phyloP scores from a whole-genome alignment of 352 stramenopile species.

The Globisporangium splendens region DNA sequence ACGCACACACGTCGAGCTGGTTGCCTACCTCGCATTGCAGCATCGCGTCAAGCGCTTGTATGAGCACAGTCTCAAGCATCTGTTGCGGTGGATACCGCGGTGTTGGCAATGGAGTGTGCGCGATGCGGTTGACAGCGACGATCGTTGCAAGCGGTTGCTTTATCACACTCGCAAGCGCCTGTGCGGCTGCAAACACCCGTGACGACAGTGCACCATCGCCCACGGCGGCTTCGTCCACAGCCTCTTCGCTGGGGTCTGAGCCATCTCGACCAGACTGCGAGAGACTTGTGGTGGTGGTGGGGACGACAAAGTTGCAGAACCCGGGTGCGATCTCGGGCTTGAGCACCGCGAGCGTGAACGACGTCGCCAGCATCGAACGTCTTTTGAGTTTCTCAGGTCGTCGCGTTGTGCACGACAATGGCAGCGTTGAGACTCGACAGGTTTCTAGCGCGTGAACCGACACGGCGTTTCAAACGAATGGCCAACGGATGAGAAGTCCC shows the following conservation, averaged over 20 bases:
- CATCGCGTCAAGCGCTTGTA: conserved; percentile 35
- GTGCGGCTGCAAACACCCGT: not conserved
- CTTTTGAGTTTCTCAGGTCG: too few species aligned
- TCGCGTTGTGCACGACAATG: not conserved
- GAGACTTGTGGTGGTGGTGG: not conserved
- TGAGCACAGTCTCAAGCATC: conserved; percentile 33
- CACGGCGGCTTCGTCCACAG: not conserved
- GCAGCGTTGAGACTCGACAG: conserved; percentile 13
- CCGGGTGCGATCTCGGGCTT: conserved; percentile 62
- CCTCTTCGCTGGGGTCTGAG: conserved; percentile 1
- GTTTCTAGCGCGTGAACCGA: conserved; percentile 8
- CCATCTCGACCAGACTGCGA: not conserved
- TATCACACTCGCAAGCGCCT: not conserved
- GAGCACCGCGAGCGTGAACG: conserved; percentile 48
- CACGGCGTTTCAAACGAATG: too few species aligned
- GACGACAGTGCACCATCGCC: conserved; percentile 7
- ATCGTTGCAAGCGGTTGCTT: not conserved
- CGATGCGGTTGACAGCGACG: not conserved
- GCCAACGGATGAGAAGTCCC: too few species aligned
- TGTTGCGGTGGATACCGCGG: conserved; percentile 3
- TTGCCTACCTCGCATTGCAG: conserved; percentile 15
- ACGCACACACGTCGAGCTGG: conserved; percentile 40
- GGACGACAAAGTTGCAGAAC: conserved; percentile 35
- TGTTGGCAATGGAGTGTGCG: conserved; percentile 7
- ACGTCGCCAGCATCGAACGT: not conserved